phyloP scores from a whole-genome alignment of 257 asterid species.

The Solanum dulcamara region DNA sequence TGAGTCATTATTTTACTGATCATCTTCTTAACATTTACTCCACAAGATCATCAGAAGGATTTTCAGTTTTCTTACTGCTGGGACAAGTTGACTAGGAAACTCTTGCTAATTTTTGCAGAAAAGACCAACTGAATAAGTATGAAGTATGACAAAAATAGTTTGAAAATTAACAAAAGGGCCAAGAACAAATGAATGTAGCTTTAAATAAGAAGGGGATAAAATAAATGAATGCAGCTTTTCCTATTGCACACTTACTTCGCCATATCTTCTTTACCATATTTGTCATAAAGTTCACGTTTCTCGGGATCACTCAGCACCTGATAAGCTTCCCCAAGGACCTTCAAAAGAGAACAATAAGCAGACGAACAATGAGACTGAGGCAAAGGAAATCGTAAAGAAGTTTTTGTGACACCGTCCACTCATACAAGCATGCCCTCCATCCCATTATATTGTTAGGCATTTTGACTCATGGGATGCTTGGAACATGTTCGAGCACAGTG shows the following conservation, averaged over 20 bases:
- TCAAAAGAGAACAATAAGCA: constrained; percentile 5
- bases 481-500: neutral
- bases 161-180: neutral
- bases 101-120: neutral
- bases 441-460: neutral
- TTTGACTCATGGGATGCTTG: neutral
- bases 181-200: neutral
- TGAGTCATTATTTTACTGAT: neutral
- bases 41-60: neutral
- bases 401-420: neutral
- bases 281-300: constrained; percentile 59
- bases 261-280: constrained; percentile 55
- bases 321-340: constrained; percentile 85
- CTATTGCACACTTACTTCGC: constrained; percentile 33
- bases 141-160: neutral
- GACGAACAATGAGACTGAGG: neutral
- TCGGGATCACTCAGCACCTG: constrained; percentile 72
- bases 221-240: neutral
- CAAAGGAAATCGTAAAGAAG: neutral
- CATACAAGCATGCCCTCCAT: neutral
- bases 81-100: neutral
- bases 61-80: neutral
- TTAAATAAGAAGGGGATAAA: neutral
- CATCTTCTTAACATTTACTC: neutral
- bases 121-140: neutral